A percentile compares a stretch with the other conserved stretches of the same genome.
These are phyloP conservation scores for Hanseniaspora taiwanica DNA, from an alignment of 805 yeast species.

Conservation along the genomic window DNA sequence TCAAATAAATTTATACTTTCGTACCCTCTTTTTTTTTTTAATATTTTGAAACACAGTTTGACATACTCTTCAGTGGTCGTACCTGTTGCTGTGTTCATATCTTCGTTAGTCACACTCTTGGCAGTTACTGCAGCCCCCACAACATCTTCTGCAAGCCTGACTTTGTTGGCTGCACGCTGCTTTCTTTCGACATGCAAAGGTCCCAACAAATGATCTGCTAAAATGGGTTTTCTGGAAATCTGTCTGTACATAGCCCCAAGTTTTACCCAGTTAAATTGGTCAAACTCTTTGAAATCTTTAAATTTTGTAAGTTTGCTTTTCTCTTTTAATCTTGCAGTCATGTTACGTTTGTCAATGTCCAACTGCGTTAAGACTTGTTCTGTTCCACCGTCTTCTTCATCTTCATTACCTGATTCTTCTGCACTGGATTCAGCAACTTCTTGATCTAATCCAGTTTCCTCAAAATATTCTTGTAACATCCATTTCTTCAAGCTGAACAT, in stretches of 20 bases:
- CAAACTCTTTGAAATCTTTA: conserved; percentile 21
- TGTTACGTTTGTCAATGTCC: conserved; percentile 1
- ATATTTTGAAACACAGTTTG: conserved; percentile 33
- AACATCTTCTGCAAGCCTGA: conserved; percentile 33
- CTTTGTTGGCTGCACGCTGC: conserved; percentile 18
- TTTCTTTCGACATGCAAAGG: conserved; percentile 53
- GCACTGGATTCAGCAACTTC: conserved; percentile 14
- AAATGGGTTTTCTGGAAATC: conserved; percentile 33
- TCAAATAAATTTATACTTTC: conserved; percentile 42
- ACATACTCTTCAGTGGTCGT: conserved; percentile 58
- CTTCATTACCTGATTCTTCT: conserved; percentile 13
- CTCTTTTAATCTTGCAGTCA: conserved; percentile 1
- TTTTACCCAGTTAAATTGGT: conserved; percentile 43
- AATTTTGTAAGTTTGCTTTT: conserved; percentile 11
- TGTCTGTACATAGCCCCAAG: conserved; percentile 40
- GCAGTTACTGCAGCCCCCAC: conserved; percentile 37
- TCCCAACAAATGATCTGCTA: conserved; percentile 54
- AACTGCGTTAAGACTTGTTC: conserved; percentile 8
- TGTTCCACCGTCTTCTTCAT: conserved; percentile 11
- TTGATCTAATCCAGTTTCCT: conserved; percentile 7
- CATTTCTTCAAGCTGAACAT: conserved; percentile 25
- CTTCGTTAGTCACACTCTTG: conserved; percentile 36
- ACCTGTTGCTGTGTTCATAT: conserved; percentile 35
- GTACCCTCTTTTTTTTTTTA: conserved; percentile 23
- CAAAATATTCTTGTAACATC: conserved; percentile 24